A percentile compares a stretch with the other conserved stretches of the same genome.
Conservation (phyloP, 2,329 filamentous ascomycete genomes). For the Aphanocladium album region DNA sequence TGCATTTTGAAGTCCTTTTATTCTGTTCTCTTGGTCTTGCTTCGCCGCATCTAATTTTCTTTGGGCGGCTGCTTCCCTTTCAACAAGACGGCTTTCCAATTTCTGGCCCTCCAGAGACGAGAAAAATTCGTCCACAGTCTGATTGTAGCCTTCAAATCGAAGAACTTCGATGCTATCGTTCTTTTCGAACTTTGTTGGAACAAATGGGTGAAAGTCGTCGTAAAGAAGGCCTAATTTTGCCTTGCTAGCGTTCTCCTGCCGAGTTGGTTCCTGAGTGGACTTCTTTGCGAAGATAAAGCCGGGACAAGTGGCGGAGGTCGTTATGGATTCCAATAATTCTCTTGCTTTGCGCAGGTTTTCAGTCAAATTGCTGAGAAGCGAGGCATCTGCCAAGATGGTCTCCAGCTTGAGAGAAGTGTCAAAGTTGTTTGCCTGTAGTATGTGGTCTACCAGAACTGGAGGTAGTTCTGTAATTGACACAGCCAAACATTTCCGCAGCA, state of each 20-base stretch:
- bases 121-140: constrained; percentile 93
- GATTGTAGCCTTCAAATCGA: constrained; percentile 81
- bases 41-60: constrained; percentile 80
- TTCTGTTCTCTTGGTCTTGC: constrained; percentile 75
- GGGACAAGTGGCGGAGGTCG: constrained; percentile 57
- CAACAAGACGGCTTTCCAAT: constrained; percentile 74
- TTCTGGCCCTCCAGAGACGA: constrained; percentile 94
- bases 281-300: constrained; percentile 83
- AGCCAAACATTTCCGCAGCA: constrained; percentile 73
- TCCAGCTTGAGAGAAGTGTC: constrained; percentile 63
- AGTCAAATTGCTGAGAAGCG: constrained; percentile 61
- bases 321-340: constrained; percentile 63
- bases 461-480: constrained; percentile 84
- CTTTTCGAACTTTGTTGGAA: constrained; percentile 71
- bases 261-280: not conserved
- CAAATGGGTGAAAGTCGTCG: constrained; percentile 92
- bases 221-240: constrained; percentile 56
- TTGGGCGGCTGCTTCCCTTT: constrained; percentile 76
- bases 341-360: constrained; percentile 65
- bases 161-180: constrained; percentile 63
- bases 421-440: constrained; percentile 63
- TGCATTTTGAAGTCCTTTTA: constrained; percentile 75
- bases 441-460: constrained; percentile 82
- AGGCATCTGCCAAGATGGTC: constrained; percentile 63
- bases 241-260: constrained; percentile 24